Evolutionary conservation across 768 basidiomycete species (phyloP).

Genomic region (Amanita inopinata): DNA sequence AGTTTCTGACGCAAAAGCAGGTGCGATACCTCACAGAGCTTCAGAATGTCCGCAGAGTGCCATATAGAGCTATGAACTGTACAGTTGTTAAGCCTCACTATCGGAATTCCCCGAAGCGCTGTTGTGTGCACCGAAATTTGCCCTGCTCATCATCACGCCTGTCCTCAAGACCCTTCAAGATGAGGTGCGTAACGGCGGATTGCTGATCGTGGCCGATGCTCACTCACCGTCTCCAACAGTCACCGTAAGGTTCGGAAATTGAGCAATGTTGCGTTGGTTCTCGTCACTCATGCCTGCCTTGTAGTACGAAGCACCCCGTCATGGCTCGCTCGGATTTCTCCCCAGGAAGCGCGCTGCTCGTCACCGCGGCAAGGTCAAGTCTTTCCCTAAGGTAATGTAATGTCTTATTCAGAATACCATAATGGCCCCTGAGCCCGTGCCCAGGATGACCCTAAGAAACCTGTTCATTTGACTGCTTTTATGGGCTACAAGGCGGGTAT

Average conservation of each 20-base stretch:
- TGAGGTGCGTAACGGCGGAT: conserved; percentile 41
- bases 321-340: conserved; percentile 95
- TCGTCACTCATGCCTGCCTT: conserved; percentile 11
- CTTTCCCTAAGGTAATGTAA: conserved; percentile 85
- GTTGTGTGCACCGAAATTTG: conserved; percentile 18
- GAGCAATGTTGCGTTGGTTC: conserved; percentile 7
- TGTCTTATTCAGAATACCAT: conserved; percentile 7
- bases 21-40: neutral
- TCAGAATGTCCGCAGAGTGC: no score
- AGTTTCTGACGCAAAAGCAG: no score
- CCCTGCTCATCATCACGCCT: conserved; percentile 22
- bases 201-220: conserved; percentile 5
- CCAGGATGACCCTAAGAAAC: conserved; percentile 99
- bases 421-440: conserved; percentile 4
- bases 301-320: conserved; percentile 96
- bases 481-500: conserved; percentile 99
- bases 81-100: conserved; percentile 31
- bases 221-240: conserved; percentile 28
- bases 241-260: conserved; percentile 70
- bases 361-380: conserved; percentile 98
- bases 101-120: conserved; percentile 26
- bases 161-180: conserved; percentile 42
- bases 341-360: conserved; percentile 95
- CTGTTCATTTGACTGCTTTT: conserved; percentile 94
- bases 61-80: no score